Conservation (phyloP, 2,329 filamentous ascomycete genomes). For the Plenodomus tracheiphilus region DNA sequence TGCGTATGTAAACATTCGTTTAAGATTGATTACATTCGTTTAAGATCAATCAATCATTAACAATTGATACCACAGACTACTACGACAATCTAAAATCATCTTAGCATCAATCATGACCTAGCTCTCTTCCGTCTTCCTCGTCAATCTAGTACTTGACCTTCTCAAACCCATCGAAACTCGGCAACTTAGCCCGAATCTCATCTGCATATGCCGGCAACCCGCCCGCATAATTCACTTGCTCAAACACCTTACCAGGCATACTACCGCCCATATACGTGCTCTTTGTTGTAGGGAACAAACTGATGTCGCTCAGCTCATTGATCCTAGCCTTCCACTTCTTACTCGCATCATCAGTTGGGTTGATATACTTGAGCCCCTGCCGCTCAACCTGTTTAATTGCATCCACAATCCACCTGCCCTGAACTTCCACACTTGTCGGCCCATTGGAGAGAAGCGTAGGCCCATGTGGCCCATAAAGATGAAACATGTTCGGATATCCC, state of each 20-base stretch:
- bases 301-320: conserved; percentile 2
- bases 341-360: conserved; percentile 52
- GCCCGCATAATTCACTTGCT: conserved; percentile 56
- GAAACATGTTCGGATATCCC: conserved; percentile 46
- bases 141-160: background rate
- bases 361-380: conserved; percentile 55
- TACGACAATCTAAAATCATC: too few relatives aligned
- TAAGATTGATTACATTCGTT: too few relatives aligned
- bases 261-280: conserved; percentile 58
- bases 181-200: background rate
- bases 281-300: conserved; percentile 32
- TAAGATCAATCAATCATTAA: too few relatives aligned
- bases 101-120: too few relatives aligned
- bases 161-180: conserved; percentile 20
- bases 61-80: too few relatives aligned
- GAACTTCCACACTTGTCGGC: conserved; percentile 57
- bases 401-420: conserved; percentile 61
- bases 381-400: conserved; percentile 54
- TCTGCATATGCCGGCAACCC: conserved; percentile 27
- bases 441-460: conserved; percentile 62
- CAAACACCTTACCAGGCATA: conserved; percentile 57
- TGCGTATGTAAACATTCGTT: too few relatives aligned
- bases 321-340: conserved; percentile 56
- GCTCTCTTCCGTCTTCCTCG: too few relatives aligned
- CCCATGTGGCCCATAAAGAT: conserved; percentile 57